These are phyloP conservation scores for Tothia fuscella DNA, from an alignment of 2,329 filamentous ascomycete genomes.

Conservation along the genomic window DNA sequence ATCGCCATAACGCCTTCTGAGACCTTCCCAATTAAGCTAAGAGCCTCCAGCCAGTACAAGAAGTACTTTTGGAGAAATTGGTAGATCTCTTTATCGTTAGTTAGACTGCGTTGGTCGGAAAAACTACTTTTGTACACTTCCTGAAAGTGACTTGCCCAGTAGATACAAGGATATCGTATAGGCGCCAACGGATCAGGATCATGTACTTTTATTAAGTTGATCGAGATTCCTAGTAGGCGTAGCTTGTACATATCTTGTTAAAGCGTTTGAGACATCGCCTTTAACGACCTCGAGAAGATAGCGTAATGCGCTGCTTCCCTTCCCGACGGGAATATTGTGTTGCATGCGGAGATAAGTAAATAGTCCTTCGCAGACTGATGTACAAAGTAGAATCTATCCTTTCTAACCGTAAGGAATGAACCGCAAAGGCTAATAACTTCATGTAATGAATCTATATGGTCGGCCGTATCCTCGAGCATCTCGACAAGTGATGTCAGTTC, in stretches of 20 bases:
- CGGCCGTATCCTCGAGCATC: conserved; percentile 9
- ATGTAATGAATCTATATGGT: conserved; percentile 16
- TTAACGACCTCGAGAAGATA: conserved; percentile 26
- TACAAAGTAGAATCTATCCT: conserved; percentile 24
- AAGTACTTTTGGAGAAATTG: conserved; percentile 12
- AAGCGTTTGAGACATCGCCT: conserved; percentile 16
- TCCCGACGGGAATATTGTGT: conserved; percentile 21
- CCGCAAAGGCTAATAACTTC: conserved; percentile 26
- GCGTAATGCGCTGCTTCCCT: conserved; percentile 17
- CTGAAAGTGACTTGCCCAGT: conserved; percentile 25
- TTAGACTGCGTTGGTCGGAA: background rate
- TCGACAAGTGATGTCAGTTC: conserved; percentile 24
- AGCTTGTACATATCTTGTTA: conserved; percentile 19
- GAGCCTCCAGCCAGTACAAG: conserved; percentile 15
- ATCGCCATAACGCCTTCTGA: conserved; percentile 14
- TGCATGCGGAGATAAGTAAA: conserved; percentile 17
- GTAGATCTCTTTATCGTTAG: conserved; percentile 10
- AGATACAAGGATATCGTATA: conserved; percentile 19
- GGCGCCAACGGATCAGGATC: conserved; percentile 18
- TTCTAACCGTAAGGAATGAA: conserved; percentile 28
- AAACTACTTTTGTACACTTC: conserved; percentile 11
- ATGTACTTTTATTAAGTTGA: conserved; percentile 15
- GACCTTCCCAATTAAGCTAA: conserved; percentile 14
- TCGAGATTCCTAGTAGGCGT: conserved; percentile 12
- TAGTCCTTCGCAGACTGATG: conserved; percentile 36